Conservation (phyloP, 345 rosid species). For the Melastoma malabathricum region DNA sequence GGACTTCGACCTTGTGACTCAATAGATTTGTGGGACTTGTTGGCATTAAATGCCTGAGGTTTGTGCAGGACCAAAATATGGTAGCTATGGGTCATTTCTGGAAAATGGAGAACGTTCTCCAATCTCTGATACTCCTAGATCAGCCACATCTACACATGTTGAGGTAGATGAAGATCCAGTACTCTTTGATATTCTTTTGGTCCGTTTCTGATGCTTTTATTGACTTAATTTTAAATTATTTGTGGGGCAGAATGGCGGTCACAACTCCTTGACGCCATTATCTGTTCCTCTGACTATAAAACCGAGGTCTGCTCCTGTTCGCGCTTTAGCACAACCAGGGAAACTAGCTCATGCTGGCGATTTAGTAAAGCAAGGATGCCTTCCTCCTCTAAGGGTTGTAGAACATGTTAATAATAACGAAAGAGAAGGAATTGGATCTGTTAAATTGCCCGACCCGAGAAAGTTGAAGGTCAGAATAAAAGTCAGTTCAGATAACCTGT, state of each 20-base stretch:
- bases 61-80: constrained; percentile 79
- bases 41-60: constrained; percentile 14
- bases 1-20: constrained; percentile 17
- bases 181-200: no score
- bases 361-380: constrained; percentile 26
- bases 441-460: constrained; percentile 41
- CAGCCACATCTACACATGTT: constrained; percentile 38
- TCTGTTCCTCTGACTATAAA: constrained; percentile 24
- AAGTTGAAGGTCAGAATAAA: constrained; percentile 60
- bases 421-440: constrained; percentile 21
- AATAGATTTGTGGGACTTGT: constrained; percentile 10
- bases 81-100: constrained; percentile 96
- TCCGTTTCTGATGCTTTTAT: background rate
- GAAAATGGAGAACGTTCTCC: constrained; percentile 76
- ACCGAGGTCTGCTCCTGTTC: constrained; percentile 27
- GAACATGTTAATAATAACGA: constrained; percentile 28
- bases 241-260: constrained; percentile 34
- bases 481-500: constrained; percentile 70
- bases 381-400: constrained; percentile 20
- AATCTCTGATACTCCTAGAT: constrained; percentile 30
- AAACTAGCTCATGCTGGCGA: constrained; percentile 25
- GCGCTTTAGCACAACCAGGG: constrained; percentile 18
- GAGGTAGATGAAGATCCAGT: constrained; percentile 38
- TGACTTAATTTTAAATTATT: background rate
- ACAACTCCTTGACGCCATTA: constrained; percentile 23